Conservation (phyloP, 192 early-diverging fungal genomes). For the Glomus cerebriforme region DNA sequence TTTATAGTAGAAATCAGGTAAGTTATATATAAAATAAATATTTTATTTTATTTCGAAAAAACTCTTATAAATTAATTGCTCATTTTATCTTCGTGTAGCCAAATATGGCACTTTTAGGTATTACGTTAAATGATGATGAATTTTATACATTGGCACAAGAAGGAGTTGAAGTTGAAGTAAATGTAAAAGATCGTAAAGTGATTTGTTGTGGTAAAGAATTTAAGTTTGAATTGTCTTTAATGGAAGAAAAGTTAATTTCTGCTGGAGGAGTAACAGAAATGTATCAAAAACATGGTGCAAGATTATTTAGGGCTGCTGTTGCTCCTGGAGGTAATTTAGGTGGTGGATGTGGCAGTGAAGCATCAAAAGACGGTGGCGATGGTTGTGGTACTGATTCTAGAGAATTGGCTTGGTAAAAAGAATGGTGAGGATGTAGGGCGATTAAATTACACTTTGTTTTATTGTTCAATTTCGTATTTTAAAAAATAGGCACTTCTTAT, state of each 20-base stretch:
- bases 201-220: slow-evolving; percentile 59
- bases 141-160: slow-evolving; percentile 79
- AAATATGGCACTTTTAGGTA: slow-evolving; percentile 80
- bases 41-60: not conserved
- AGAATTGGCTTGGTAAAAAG: slow-evolving; percentile 29
- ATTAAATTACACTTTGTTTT: too few species aligned
- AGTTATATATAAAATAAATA: not conserved
- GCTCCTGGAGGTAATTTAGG: slow-evolving; percentile 47
- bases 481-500: too few species aligned
- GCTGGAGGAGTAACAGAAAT: slow-evolving; percentile 79
- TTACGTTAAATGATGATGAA: slow-evolving; percentile 69
- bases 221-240: slow-evolving; percentile 63
- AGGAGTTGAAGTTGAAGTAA: slow-evolving; percentile 68
- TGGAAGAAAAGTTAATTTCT: slow-evolving; percentile 74
- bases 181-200: slow-evolving; percentile 68
- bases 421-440: too few species aligned
- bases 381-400: slow-evolving; percentile 18
- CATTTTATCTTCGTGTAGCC: slow-evolving; percentile 36
- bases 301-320: slow-evolving; percentile 73
- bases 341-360: slow-evolving; percentile 36
- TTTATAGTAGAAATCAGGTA: slow-evolving; percentile 78
- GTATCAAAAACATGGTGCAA: slow-evolving; percentile 76
- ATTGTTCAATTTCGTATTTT: too few species aligned
- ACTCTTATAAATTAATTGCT: not conserved
- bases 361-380: not conserved